Evolutionary conservation across 2,329 filamentous ascomycete species (phyloP), one percentile per base, ranked within the genome.

Genomic region (Pseudocercospora eumusae): DNA sequence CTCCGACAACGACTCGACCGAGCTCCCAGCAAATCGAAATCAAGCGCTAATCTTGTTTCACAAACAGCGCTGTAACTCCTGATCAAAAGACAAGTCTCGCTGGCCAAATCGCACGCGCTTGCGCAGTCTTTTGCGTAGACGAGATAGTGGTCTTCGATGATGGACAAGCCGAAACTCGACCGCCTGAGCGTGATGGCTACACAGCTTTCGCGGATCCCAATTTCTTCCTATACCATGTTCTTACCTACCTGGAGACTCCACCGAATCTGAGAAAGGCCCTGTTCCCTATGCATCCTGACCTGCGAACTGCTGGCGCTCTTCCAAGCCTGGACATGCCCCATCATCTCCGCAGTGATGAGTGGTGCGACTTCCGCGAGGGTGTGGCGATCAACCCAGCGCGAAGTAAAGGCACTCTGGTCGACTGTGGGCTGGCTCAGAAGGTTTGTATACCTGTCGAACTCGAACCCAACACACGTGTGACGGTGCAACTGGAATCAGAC

Each of bases 71-170:
- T 40, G 81, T 85, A 61, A 89, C 88, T 9, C 86, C 88, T 65
- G 91, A 96, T 63, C 87, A 91, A 72, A 88, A 91, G 73, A 91
- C 88, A 36, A 82, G 84, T 53, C 81, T 90, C 53, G 88, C 88
- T 1, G 90, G 89, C 7, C 87, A 89, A 66, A 87, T 96, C 57
- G 91, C 91, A 5, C 89, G 92, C 57, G 90, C 91, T 33, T 83
- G 92, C 56, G 89, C 90, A 64, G 88, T 96, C 65, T 96, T 95
- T 77, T 88, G 86, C 71, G 84, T 96, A 68, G 92, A 96, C 73
- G 92, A 96, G 77, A 83, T 96, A 28, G 82, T 96, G 56, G 80
- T 96, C 59, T 96, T 90, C 75, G 87, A 93, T 72, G 92, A 96
- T 76, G 83, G 82, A n/a, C 78, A 82, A 59, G 70, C 67, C 31